Evolutionary conservation across 176 grass and related monocot species (phyloP).

Genomic region (Carex cristatella): DNA sequence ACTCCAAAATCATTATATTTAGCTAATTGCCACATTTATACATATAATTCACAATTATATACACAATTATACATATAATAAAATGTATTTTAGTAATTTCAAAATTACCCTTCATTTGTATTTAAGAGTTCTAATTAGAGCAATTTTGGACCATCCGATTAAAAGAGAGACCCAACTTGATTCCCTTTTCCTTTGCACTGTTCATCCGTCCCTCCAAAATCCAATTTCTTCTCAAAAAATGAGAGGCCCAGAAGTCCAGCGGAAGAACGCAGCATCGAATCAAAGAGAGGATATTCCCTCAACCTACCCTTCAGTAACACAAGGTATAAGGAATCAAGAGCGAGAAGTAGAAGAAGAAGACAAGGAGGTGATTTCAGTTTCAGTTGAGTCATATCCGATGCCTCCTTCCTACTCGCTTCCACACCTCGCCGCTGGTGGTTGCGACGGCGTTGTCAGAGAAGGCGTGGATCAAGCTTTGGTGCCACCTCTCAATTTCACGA

Average conservation of each 20-base stretch:
- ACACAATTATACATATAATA: too few species aligned
- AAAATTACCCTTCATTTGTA: too few species aligned
- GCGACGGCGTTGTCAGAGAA: background rate
- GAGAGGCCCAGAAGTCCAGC: background rate
- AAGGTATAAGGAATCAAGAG: background rate
- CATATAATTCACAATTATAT: too few species aligned
- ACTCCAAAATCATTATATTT: too few species aligned
- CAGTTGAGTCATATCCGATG: background rate
- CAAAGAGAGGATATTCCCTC: slow-evolving; percentile 15
- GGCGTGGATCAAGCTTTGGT: slow-evolving; percentile 42
- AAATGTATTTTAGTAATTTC: too few species aligned
- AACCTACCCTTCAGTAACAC: background rate
- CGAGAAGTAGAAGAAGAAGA: slow-evolving; percentile 2
- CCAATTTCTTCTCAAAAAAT: background rate
- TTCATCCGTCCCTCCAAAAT: background rate
- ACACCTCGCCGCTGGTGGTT: slow-evolving; percentile 1
- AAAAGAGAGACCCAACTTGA: too few species aligned
- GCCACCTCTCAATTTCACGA: slow-evolving; percentile 76
- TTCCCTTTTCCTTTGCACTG: background rate
- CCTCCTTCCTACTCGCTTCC: slow-evolving; percentile 25
- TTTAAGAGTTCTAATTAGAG: too few species aligned
- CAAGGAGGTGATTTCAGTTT: background rate
- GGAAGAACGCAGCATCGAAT: background rate
- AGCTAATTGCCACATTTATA: too few species aligned
- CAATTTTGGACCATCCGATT: too few species aligned